Base-by-base conservation (phyloP, 106 monocot species). In the Allium fistulosum region DNA sequence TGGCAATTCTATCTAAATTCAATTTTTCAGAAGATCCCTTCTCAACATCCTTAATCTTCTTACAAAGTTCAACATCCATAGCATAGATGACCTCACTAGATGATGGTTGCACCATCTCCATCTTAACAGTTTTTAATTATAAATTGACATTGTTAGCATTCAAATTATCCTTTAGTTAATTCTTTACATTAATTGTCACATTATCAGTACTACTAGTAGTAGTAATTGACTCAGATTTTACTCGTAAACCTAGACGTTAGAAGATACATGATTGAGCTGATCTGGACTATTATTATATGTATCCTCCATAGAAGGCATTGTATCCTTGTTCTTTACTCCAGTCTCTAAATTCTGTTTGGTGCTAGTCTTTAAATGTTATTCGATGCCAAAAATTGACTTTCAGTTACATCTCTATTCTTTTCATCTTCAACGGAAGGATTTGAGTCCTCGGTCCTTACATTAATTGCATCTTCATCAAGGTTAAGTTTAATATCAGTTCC, bases 131-230 rank as follows among this genome's bases (percentile, higher is more conserved):
- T n/a, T n/a, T n/a, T n/a, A n/a, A n/a, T n/a, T n/a, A n/a, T n/a
- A n/a, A n/a, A n/a, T n/a, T n/a, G n/a, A n/a, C n/a, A n/a, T n/a
- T n/a, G n/a, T n/a, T 79, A 90, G 84, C 83, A 94, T 90, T 94
- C 66, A 90, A 94, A 80, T 87, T 85, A 87, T 90, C 87, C 78
- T 90, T 84, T 79, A 86, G 77, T 81, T 83, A 78, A 81, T 82
- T 84, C 80, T 93, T 86, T 94, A 87, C 78, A 80, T 75, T 87
- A 82, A 87, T 82, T 77, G 82, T 82, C 70, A 84, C 76, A 86
- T 76, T 80, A 84, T 81, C 86, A n/a, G n/a, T n/a, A n/a, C n/a
- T n/a, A n/a, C n/a, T n/a, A n/a, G 52, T 8, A n/a, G n/a, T n/a
- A n/a, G n/a, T n/a, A n/a, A n/a, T n/a, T n/a, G n/a, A n/a, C n/a